Base-by-base conservation (phyloP, 371 early-diverging fungal species). In the Apophysomyces trapeziformis region DNA sequence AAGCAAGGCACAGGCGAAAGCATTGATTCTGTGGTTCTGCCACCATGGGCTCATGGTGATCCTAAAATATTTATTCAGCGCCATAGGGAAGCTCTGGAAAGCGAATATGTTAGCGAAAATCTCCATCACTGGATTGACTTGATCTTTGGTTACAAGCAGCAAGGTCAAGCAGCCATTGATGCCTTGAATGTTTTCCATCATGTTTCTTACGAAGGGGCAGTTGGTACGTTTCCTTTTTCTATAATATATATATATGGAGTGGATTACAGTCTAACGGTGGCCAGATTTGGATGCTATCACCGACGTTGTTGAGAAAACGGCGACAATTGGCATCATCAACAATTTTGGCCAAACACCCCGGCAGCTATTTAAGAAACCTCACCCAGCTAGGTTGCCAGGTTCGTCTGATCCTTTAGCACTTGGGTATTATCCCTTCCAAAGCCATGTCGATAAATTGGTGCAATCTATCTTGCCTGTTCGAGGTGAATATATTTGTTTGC, bases 281-380 rank as follows among this genome's bases (percentile, higher is more conserved):
- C 21, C 60, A 78, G 86, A 95, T 75, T 76, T 97, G 60, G 95
- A 96, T 69, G 74, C 88, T 2, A 91, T 96, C 46, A 87, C 88
- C 13, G 96, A 97, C 69, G 94, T 93, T 8, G 82, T 95, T 6
- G 96, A 95, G 71, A 90, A 91, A 59, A 89, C 94, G 3, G 95
- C 95, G 6, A 93, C 95, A 1, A 96, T 95, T 64, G 95, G 94
- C 66, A 92, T 92, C 64, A 97, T 97, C 63, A 90, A 95, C 69
- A 94, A 97, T 74, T 97, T 97, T 89, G 98, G 98, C 3, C 96
- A 96, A 74, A 97, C 95, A 0, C 95, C 96, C 14, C 78, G 89
- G 5, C 96, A 95, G 62, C 68, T 95, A 26, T 95, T 95, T 67
- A 88, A 82, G 57, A 86, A 84, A 66, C 92, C 94, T 0, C 96